phyloP scores from a whole-genome alignment of 2,329 filamentous ascomycete genomes.

The Penicillium sclerotigenum region DNA sequence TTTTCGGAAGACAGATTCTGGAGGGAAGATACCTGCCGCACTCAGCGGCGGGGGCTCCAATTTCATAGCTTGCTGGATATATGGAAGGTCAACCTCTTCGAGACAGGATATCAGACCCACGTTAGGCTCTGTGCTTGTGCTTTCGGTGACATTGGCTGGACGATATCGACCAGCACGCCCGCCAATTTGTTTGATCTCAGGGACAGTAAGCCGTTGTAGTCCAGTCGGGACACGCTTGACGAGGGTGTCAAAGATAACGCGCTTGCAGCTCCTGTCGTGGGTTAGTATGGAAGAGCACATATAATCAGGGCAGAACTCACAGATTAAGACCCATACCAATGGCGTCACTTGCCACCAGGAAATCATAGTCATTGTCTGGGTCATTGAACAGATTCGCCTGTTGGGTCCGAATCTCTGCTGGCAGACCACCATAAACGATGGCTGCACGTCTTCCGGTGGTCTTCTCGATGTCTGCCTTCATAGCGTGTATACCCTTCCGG shows the following conservation, averaged over 20 bases:
- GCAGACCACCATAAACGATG: slow-evolving; percentile 87
- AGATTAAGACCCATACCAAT: slow-evolving; percentile 97
- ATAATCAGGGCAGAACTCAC: slow-evolving; percentile 46
- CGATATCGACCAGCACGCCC: slow-evolving; percentile 86
- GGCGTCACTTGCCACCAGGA: slow-evolving; percentile 87
- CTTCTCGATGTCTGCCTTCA: slow-evolving; percentile 75
- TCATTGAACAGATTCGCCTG: slow-evolving; percentile 95
- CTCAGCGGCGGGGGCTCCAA: slow-evolving; percentile 63
- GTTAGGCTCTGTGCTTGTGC: slow-evolving; percentile 29
- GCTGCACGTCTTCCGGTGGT: slow-evolving; percentile 76
- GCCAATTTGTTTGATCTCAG: slow-evolving; percentile 91
- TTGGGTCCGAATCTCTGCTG: slow-evolving; percentile 86
- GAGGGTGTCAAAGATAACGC: slow-evolving; percentile 79
- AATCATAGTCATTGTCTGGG: slow-evolving; percentile 92
- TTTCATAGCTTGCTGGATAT: slow-evolving; percentile 62
- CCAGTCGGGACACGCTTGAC: slow-evolving; percentile 66
- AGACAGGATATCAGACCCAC: slow-evolving; percentile 77
- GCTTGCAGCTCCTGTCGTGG: slow-evolving; percentile 64
- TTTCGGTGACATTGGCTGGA: slow-evolving; percentile 50
- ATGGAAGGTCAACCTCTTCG: slow-evolving; percentile 63
- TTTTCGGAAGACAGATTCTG: slow-evolving; percentile 65
- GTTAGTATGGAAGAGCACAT: slow-evolving; percentile 12
- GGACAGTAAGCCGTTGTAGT: slow-evolving; percentile 60
- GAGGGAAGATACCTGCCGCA: slow-evolving; percentile 71
- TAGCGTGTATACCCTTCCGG: slow-evolving; percentile 71